phyloP scores from a whole-genome alignment of 306 rosid genomes.

The Acacia acuminata region DNA sequence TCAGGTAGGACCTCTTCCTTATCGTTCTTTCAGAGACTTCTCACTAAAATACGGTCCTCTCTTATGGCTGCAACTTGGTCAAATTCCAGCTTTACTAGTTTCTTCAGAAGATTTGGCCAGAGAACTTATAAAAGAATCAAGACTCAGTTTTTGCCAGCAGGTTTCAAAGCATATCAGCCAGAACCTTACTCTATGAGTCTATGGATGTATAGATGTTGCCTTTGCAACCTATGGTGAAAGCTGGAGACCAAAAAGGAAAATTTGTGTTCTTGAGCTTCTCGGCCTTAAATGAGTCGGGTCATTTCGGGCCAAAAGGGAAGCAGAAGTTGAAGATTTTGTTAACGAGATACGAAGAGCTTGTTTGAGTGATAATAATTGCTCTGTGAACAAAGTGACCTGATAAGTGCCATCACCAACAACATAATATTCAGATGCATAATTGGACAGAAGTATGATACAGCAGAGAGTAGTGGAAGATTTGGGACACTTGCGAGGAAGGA shows the following conservation, averaged over 20 bases:
- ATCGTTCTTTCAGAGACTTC: conserved; percentile 6
- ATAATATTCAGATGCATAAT: conserved; percentile 30
- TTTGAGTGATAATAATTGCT: neutral
- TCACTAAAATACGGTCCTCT: conserved; percentile 16
- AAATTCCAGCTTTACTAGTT: conserved; percentile 1
- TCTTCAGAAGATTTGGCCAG: conserved; percentile 10
- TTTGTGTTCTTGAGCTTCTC: conserved; percentile 27
- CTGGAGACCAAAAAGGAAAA: conserved; percentile 30
- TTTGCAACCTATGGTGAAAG: conserved; percentile 25
- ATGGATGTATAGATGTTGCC: conserved; percentile 23
- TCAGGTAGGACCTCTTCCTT: conserved; percentile 14
- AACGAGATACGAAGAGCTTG: neutral
- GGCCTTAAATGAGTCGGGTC: conserved; percentile 23
- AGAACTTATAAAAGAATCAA: conserved; percentile 4
- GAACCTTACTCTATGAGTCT: no score
- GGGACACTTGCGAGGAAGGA: neutral
- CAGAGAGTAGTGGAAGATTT: neutral
- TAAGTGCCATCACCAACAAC: conserved; percentile 18
- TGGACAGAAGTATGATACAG: conserved; percentile 30
- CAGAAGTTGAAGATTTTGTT: conserved; percentile 20
- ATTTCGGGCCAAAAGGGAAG: conserved; percentile 15
- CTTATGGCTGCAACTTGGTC: conserved; percentile 2
- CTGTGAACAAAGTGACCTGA: conserved; percentile 26
- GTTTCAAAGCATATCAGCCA: no score
- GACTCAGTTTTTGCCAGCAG: conserved; percentile 15